phyloP scores from a whole-genome alignment of 2,329 filamentous ascomycete species.

The Colletotrichum sp. region DNA sequence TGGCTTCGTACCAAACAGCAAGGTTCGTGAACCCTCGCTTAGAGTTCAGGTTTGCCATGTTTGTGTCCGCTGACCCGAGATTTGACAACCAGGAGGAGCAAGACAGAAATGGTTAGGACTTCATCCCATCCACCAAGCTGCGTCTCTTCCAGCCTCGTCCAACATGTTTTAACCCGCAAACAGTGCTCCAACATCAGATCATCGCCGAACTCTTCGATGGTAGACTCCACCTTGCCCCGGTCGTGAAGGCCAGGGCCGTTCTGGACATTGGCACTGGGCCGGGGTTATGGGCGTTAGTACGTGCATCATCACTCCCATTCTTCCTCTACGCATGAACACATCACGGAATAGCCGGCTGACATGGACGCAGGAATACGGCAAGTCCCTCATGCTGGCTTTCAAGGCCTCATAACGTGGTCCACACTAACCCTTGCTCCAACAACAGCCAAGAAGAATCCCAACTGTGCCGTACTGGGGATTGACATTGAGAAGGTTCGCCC shows the following conservation, averaged over 20 bases:
- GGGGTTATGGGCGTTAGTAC: slow-evolving; percentile 31
- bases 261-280: slow-evolving; percentile 33
- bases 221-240: slow-evolving; percentile 29
- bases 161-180: background rate
- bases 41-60: background rate
- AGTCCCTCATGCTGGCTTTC: background rate
- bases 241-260: slow-evolving; percentile 26
- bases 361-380: slow-evolving; percentile 25
- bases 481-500: slow-evolving; percentile 33
- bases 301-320: slow-evolving; percentile 1
- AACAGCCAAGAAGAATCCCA: slow-evolving; percentile 27
- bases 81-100: slow-evolving; percentile 27
- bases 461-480: slow-evolving; percentile 30
- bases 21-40: background rate
- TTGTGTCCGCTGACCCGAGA: background rate
- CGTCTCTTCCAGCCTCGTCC: background rate
- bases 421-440: background rate
- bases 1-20: slow-evolving; percentile 16
- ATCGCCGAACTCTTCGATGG: slow-evolving; percentile 30
- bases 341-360: slow-evolving; percentile 9
- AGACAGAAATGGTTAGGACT: slow-evolving; percentile 29
- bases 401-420: background rate
- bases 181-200: slow-evolving; percentile 31
- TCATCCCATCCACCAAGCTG: background rate
- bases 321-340: background rate